Evolutionary conservation across 306 rosid species (phyloP).

Genomic region (Delonix regia): DNA sequence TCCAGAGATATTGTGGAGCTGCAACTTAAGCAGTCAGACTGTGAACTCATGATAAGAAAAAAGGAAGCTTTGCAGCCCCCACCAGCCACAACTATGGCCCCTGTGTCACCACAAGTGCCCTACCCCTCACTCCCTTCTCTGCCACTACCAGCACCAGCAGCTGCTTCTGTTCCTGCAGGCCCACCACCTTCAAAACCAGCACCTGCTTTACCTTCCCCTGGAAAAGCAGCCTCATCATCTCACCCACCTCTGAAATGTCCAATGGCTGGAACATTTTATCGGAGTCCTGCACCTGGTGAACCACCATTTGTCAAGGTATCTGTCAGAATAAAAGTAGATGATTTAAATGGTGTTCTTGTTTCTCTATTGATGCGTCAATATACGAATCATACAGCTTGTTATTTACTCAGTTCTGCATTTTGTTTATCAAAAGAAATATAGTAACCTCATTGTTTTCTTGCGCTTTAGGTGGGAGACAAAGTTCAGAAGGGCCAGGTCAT

Average conservation of each 20-base stretch:
- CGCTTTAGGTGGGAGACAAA: constrained; percentile 85
- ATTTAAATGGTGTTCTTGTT: background rate
- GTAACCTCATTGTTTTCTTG: constrained; percentile 17
- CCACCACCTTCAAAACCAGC: constrained; percentile 47
- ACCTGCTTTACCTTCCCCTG: constrained; percentile 65
- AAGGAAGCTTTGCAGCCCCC: constrained; percentile 79
- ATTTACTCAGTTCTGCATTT: constrained; percentile 5
- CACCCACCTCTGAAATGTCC: constrained; percentile 81
- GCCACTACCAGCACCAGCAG: constrained; percentile 44
- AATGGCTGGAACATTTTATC: constrained; percentile 95
- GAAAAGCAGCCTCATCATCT: constrained; percentile 57
- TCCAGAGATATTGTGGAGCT: constrained; percentile 94
- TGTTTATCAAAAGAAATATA: background rate
- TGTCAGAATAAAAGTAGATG: background rate
- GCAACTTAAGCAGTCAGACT: constrained; percentile 79
- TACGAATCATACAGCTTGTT: background rate
- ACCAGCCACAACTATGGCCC: constrained; percentile 37
- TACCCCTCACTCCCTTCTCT: constrained; percentile 46
- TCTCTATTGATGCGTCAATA: constrained; percentile 20
- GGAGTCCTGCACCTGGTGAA: constrained; percentile 80
- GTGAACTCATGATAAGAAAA: constrained; percentile 76
- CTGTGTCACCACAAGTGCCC: constrained; percentile 42
- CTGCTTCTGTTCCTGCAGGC: constrained; percentile 50
- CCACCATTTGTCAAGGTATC: constrained; percentile 86
- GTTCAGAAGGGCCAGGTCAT: constrained; percentile 90